Conservation (phyloP, 1,284 basidiomycete species). For the Chalciporus sp. region DNA sequence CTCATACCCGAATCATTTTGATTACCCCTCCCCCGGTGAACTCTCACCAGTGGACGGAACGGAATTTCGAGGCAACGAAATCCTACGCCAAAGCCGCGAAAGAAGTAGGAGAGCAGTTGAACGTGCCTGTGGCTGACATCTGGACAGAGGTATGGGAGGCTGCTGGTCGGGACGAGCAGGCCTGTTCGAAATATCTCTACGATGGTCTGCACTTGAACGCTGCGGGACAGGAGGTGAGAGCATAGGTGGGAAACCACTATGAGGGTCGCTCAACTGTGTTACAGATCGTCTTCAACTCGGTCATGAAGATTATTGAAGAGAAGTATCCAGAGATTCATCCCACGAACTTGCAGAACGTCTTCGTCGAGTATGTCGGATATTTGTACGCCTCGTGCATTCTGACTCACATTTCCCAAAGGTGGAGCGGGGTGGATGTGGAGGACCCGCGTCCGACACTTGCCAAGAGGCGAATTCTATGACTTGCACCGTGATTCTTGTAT, state of each 20-base stretch:
- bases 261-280: slow-evolving; percentile 3
- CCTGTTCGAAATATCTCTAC: slow-evolving; percentile 50
- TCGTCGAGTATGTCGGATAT: slow-evolving; percentile 47
- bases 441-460: slow-evolving; percentile 37
- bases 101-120: slow-evolving; percentile 55
- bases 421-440: slow-evolving; percentile 42
- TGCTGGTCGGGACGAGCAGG: slow-evolving; percentile 58
- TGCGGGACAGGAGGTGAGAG: slow-evolving; percentile 65
- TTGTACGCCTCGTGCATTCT: not conserved
- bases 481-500: not conserved
- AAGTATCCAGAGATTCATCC: slow-evolving; percentile 72
- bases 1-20: slow-evolving; percentile 76
- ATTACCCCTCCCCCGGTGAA: slow-evolving; percentile 87
- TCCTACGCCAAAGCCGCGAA: slow-evolving; percentile 72
- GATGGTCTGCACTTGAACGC: slow-evolving; percentile 82
- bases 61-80: slow-evolving; percentile 62
- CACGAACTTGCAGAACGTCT: slow-evolving; percentile 55
- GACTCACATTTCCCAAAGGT: slow-evolving; percentile 29
- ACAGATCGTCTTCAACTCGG: slow-evolving; percentile 66
- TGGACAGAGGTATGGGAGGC: slow-evolving; percentile 71
- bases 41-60: slow-evolving; percentile 59
- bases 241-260: not conserved
- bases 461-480: slow-evolving; percentile 26
- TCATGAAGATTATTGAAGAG: slow-evolving; percentile 59
- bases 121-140: slow-evolving; percentile 67